Evolutionary conservation across 164 flowering plant genomes (phyloP), one percentile per base, ranked within the genome.

Genomic region (Akebia trifoliata): DNA sequence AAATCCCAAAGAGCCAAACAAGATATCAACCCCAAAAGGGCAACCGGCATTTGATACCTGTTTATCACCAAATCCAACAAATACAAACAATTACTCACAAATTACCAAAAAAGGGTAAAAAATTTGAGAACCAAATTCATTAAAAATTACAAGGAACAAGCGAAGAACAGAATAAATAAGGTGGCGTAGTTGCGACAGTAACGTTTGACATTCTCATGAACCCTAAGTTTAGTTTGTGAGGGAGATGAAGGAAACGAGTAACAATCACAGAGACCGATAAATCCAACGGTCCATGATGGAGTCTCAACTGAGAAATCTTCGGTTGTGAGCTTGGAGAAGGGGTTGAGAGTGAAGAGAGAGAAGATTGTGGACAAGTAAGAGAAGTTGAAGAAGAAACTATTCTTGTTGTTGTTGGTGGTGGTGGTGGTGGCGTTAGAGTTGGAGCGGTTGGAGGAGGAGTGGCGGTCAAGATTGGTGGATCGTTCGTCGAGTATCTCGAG

Each of bases 201-300:
- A 4, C 97, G 84, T 78, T 88, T 91, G 59, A 84, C 76, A 48
- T 91, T 91, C 84, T 91, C 97, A 39, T 83, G 85, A 51, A 79
- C 82, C 63, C 96, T 77, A 58, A 91, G 45, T 47, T 74, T 61
- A 4, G 87, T 92, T 68, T 86, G 97, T 3, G 76, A 49, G n/a
- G 78, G 69, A 4, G 86, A 72, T 2, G 88, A 66, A 1, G 97
- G 97, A 42, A 83, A 79, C 5, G 90, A 81, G 65, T 88, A 91
- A 24, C 90, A 82, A 8, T 70, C 79, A 11, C 11, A 47, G 12
- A 15, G 45, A 9, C 87, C 97, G 6, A 86, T 39, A 28, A 91
- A 91, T 8, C 73, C 81, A 2, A 35, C 20, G 6, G 96, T 87
- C 97, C 97, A 91, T 9, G 94, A 66, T 10, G 87, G 86, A 0